Conservation (phyloP, 768 basidiomycete species). For the Nidularia pulvinata region DNA sequence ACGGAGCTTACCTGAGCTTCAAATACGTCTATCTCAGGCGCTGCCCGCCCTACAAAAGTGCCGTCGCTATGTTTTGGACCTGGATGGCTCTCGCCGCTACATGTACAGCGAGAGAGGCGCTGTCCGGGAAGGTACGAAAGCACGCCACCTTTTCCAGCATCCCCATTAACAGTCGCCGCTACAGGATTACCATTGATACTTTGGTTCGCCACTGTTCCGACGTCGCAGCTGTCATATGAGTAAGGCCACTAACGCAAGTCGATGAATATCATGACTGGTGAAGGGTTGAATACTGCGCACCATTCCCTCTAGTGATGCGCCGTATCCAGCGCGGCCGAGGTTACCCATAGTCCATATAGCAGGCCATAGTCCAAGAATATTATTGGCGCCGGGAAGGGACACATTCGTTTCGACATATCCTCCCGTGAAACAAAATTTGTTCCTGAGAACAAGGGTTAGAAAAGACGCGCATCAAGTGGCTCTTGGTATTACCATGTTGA, state of each 20-base stretch:
- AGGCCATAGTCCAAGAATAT: constrained; percentile 74
- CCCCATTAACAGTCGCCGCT: constrained; percentile 63
- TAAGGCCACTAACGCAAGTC: constrained; percentile 68
- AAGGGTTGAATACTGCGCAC: constrained; percentile 28
- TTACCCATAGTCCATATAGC: constrained; percentile 80
- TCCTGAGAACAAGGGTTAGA: constrained; percentile 43
- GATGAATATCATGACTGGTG: not conserved
- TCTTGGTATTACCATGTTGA: constrained; percentile 30
- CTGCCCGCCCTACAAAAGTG: constrained; percentile 75
- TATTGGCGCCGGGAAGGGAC: constrained; percentile 64
- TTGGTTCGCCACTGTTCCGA: constrained; percentile 85
- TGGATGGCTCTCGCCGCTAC: constrained; percentile 78
- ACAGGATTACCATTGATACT: constrained; percentile 67
- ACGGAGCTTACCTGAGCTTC: constrained; percentile 63
- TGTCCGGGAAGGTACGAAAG: constrained; percentile 84
- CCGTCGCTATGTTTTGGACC: constrained; percentile 78
- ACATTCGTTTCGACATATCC: constrained; percentile 72
- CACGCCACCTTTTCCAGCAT: constrained; percentile 30
- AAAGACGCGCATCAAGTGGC: constrained; percentile 17
- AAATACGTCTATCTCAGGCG: constrained; percentile 91
- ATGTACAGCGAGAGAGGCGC: constrained; percentile 85
- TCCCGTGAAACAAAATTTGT: constrained; percentile 90
- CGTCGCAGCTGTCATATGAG: constrained; percentile 80
- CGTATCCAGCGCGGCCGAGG: constrained; percentile 80
- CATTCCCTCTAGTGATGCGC: constrained; percentile 81